Conservation (phyloP, 176 grass and related monocot genomes). For the Echinochloa phyllopogon region DNA sequence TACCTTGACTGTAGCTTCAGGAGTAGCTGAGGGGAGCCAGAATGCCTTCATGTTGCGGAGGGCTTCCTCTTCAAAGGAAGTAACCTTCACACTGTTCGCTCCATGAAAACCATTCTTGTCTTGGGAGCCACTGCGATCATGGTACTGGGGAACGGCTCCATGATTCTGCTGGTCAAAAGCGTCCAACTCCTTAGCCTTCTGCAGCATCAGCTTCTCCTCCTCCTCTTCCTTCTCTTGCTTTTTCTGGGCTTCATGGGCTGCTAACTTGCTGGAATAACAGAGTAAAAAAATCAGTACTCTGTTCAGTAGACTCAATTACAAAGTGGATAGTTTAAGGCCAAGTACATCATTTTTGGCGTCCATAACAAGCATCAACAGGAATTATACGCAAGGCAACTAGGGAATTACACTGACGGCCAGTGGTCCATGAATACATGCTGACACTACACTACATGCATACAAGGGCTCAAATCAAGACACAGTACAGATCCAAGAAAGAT, state of each 20-base stretch:
- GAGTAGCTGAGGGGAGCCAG: slow-evolving; percentile 98
- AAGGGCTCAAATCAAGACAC: neutral
- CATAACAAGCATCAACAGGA: neutral
- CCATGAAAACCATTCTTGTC: slow-evolving; percentile 92
- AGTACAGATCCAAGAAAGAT: neutral
- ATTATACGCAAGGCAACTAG: neutral
- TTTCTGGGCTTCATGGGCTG: slow-evolving; percentile 73
- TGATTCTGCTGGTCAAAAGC: slow-evolving; percentile 96
- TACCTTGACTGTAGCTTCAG: slow-evolving; percentile 67
- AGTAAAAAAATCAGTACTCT: slow-evolving; percentile 28
- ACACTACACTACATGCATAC: neutral
- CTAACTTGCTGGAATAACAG: slow-evolving; percentile 68
- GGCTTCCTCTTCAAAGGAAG: slow-evolving; percentile 97
- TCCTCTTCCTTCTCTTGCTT: slow-evolving; percentile 90
- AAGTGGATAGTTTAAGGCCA: neutral
- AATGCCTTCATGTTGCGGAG: slow-evolving; percentile 98
- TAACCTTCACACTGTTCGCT: slow-evolving; percentile 95
- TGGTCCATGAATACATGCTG: neutral
- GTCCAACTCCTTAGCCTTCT: slow-evolving; percentile 78
- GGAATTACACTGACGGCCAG: neutral
- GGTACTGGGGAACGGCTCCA: slow-evolving; percentile 83
- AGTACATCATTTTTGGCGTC: neutral
- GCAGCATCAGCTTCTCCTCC: slow-evolving; percentile 74
- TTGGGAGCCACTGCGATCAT: slow-evolving; percentile 47
- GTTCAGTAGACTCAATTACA: neutral